Evolutionary conservation across 306 rosid species (phyloP).

Genomic region (Comarum palustre): DNA sequence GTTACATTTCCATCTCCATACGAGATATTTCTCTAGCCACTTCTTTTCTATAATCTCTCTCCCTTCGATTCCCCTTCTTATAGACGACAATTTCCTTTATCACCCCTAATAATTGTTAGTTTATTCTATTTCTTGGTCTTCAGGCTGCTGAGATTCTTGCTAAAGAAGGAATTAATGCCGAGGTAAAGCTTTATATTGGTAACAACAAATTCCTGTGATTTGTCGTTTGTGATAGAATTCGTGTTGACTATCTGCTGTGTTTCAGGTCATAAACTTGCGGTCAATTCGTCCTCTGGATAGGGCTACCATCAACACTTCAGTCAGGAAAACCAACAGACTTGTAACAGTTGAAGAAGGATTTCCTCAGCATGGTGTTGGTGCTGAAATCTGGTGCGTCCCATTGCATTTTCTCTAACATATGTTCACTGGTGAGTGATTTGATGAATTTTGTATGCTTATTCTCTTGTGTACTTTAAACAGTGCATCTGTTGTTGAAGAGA

Average conservation of each 20-base stretch:
- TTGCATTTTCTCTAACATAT: conserved; percentile 7
- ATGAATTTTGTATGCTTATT: conserved; percentile 7
- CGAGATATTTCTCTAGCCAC: not conserved
- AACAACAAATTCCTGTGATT: not conserved
- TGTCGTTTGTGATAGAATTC: conserved; percentile 16
- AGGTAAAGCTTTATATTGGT: conserved; percentile 48
- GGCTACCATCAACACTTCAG: conserved; percentile 83
- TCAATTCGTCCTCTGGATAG: conserved; percentile 95
- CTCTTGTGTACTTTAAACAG: conserved; percentile 35
- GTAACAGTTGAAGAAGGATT: conserved; percentile 98
- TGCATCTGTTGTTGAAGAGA: conserved; percentile 87
- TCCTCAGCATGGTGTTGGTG: conserved; percentile 99
- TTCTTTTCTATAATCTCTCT: not conserved
- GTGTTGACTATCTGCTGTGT: conserved; percentile 15
- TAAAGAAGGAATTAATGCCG: conserved; percentile 93
- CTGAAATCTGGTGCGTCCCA: conserved; percentile 84
- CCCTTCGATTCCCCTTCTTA: not conserved
- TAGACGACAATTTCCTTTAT: not conserved
- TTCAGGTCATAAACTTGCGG: conserved; percentile 84
- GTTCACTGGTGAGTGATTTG: conserved; percentile 18
- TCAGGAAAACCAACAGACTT: conserved; percentile 87
- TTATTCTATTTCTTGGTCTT: conserved; percentile 34
- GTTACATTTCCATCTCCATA: not conserved
- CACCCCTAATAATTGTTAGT: conserved; percentile 6
- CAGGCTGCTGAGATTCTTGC: conserved; percentile 92